Percentiles rank a stretch among this genome's conserved stretches.
phyloP scores from a whole-genome alignment of 2,329 filamentous ascomycete species.

The Aspergillus sp. region DNA sequence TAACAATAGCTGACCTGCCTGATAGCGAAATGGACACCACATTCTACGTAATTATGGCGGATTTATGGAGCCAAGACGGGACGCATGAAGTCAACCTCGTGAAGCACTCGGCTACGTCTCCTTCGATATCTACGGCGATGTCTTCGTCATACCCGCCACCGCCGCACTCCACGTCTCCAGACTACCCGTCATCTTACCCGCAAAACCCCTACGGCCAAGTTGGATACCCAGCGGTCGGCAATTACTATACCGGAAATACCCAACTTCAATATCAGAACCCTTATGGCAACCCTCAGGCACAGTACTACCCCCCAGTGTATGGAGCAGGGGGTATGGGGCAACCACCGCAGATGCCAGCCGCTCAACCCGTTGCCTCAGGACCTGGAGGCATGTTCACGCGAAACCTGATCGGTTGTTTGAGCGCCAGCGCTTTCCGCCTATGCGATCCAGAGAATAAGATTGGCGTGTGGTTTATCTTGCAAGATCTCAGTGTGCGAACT shows the following conservation, averaged over 20 bases:
- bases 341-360: conserved; percentile 35
- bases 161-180: conserved; percentile 37
- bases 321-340: conserved; percentile 33
- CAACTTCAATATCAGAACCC: conserved; percentile 36
- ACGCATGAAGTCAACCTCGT: conserved; percentile 67
- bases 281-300: conserved; percentile 30
- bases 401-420: conserved; percentile 89
- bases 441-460: conserved; percentile 76
- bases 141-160: conserved; percentile 69
- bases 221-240: conserved; percentile 36
- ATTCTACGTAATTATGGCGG: conserved; percentile 68
- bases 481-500: conserved; percentile 90
- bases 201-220: conserved; percentile 42
- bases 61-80: conserved; percentile 65
- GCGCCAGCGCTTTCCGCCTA: conserved; percentile 83
- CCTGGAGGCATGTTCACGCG: conserved; percentile 87
- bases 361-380: conserved; percentile 39
- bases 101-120: conserved; percentile 63
- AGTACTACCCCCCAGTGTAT: conserved; percentile 34
- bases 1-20: conserved; percentile 14
- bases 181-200: conserved; percentile 34
- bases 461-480: conserved; percentile 95
- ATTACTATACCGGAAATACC: conserved; percentile 35
- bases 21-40: conserved; percentile 67
- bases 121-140: conserved; percentile 78